Evolutionary conservation across 2,329 filamentous ascomycete species (phyloP).

Genomic region (Pseudogymnoascus sp.): DNA sequence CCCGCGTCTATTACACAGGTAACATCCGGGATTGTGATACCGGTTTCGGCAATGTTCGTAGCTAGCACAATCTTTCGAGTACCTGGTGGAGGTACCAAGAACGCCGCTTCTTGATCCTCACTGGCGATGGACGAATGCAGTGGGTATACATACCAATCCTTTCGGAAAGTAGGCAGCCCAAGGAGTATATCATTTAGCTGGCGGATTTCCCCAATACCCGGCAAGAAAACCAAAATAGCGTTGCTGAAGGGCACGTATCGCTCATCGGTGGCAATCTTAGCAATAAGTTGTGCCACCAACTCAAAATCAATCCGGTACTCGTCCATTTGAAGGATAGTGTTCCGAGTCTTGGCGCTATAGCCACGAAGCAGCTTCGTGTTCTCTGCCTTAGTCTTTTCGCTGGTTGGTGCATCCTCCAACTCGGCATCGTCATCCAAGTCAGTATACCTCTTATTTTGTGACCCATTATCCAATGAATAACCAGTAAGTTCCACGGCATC

Average conservation of each 20-base stretch:
- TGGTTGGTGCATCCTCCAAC: conserved; percentile 41
- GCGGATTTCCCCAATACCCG: conserved; percentile 87
- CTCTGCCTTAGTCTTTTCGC: conserved; percentile 37
- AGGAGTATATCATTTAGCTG: conserved; percentile 78
- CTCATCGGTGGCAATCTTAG: conserved; percentile 62
- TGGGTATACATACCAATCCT: conserved; percentile 77
- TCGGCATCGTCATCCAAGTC: conserved; percentile 55
- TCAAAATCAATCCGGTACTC: conserved; percentile 90
- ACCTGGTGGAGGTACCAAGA: conserved; percentile 73
- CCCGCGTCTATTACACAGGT: conserved; percentile 95
- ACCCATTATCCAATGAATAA: conserved; percentile 50
- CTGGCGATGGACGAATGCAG: conserved; percentile 92
- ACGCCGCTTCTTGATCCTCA: conserved; percentile 92
- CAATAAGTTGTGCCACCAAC: conserved; percentile 70
- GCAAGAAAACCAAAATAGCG: conserved; percentile 89
- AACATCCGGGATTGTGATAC: conserved; percentile 96
- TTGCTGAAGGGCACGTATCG: conserved; percentile 67
- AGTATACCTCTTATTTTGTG: conserved; percentile 39
- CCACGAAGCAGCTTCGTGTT: conserved; percentile 57
- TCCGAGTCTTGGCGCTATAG: conserved; percentile 70
- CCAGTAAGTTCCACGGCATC: conserved; percentile 85
- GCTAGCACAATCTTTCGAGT: conserved; percentile 89
- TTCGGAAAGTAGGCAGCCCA: conserved; percentile 65
- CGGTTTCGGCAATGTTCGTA: conserved; percentile 97
- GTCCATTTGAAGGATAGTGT: conserved; percentile 68